Base-by-base conservation (phyloP, 805 yeast genomes). In the Torulaspora indica region DNA sequence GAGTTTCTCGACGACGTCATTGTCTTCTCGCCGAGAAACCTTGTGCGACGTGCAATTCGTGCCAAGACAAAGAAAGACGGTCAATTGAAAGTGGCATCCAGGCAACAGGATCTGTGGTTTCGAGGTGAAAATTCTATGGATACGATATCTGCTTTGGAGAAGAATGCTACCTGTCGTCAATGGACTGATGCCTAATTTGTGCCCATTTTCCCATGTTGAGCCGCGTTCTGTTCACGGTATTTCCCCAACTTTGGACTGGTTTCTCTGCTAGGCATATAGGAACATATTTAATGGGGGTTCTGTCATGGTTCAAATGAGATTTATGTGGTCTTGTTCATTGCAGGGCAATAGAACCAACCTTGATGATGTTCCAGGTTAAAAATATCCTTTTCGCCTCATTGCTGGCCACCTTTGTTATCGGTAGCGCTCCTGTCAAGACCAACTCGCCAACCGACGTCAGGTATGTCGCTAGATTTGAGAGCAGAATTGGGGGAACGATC, bases 381-480 rank as follows among this genome's bases (percentile, higher is more conserved):
- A 31, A 18, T 2, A 15, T 15, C 15, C 14, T 9, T 15, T 15
- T 31, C 15, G 34, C 17, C 22, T 31, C 34, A 5, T 31, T 31
- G 18, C n/a, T 37, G 15, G 27, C 34, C 17, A 17, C 34, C 33
- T 28, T 37, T 6, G 33, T 25, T 14, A 20, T 24, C 13, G 35
- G 37, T 12, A 35, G 30, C n/a, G 76, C 76, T 1, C 74, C 75
- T 17, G 60, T 57, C 35, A 60, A 68, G 36, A 61, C 59, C 27
- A 62, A 58, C 42, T 71, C 71, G 51, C 73, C 75, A 5, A 60
- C 58, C 23, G 64, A 67, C 37, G 66, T 71, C 14, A 66, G 68
- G 43, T 78, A 76, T 12, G 57, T 72, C 49, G 86, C 78, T 8
- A 75, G 69, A 47, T 72, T 74, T 56, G 75, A 77, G n/a, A 68